Conservation (phyloP, 192 early-diverging fungal species). For the Linnemannia zychae region DNA sequence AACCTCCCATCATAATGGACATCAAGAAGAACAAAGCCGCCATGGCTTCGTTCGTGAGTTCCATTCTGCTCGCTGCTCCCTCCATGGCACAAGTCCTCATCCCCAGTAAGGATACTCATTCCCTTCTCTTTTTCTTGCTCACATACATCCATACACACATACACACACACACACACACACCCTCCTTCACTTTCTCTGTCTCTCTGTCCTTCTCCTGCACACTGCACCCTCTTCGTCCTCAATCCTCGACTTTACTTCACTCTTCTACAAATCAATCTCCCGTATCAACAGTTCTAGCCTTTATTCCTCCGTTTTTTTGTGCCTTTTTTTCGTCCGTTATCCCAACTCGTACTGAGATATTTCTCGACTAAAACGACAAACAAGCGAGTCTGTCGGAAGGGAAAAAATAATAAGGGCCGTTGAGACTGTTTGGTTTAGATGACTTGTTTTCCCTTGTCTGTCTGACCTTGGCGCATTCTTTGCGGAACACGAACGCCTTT, state of each 20-base stretch:
- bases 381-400: background rate
- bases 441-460: background rate
- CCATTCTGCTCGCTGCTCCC: constrained; percentile 41
- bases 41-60: constrained; percentile 49
- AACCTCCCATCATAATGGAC: constrained; percentile 33
- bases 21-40: constrained; percentile 52
- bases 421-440: background rate
- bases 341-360: background rate
- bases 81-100: constrained; percentile 35
- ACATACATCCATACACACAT: background rate
- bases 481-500: background rate
- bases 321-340: background rate
- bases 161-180: background rate
- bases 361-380: background rate
- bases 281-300: background rate
- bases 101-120: constrained; percentile 25
- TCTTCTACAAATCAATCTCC: background rate
- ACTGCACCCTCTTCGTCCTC: background rate
- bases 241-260: background rate
- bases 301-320: background rate
- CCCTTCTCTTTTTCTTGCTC: background rate
- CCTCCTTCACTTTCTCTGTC: background rate
- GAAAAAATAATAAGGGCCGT: background rate
- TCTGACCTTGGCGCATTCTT: background rate
- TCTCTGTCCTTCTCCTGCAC: background rate